Percentiles rank a stretch among this genome's conserved stretches.
These are phyloP conservation scores for Durusdinium trenchii DNA, from an alignment of 73 alveolate genomes.

Conservation along the genomic window DNA sequence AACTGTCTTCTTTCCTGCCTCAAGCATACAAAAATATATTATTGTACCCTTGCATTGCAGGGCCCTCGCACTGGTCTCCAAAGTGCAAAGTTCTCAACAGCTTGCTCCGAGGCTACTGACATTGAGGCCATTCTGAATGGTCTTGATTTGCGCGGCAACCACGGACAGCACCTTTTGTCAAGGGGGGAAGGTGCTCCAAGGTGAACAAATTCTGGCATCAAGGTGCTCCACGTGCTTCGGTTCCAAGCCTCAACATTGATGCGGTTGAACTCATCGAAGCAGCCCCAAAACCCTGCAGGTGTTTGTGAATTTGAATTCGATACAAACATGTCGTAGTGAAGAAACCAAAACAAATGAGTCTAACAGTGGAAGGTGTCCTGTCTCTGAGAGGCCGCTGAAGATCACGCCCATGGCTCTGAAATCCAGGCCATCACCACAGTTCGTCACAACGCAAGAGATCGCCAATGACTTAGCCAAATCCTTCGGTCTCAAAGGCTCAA, in stretches of 20 bases:
- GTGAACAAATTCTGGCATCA: neutral
- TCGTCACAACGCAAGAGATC: constrained; percentile 99
- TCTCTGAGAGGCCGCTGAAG: constrained; percentile 99
- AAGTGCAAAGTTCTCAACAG: neutral
- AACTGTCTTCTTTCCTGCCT: constrained; percentile 97
- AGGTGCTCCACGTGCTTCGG: neutral
- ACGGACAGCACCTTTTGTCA: constrained; percentile 99
- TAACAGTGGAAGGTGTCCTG: too few relatives aligned
- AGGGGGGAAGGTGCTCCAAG: too few relatives aligned
- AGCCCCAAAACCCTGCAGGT: constrained; percentile 99
- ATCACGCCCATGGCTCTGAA: constrained; percentile 99
- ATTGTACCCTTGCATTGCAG: neutral
- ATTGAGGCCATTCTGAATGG: constrained; percentile 98
- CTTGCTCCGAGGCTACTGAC: constrained; percentile 17
- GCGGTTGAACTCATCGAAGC: constrained; percentile 99
- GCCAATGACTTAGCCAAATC: constrained; percentile 99
- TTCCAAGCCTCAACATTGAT: constrained; percentile 98
- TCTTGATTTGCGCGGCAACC: constrained; percentile 99
- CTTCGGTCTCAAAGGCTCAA: neutral
- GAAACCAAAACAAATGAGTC: neutral
- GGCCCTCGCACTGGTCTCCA: neutral
- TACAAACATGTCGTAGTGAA: too few relatives aligned
- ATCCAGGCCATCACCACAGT: constrained; percentile 99
- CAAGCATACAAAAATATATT: neutral
- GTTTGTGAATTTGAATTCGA: neutral